Percentiles rank a stretch among this genome's conserved stretches.
Conservation (phyloP, 169 alveolate genomes). For the Plasmodium inui region DNA sequence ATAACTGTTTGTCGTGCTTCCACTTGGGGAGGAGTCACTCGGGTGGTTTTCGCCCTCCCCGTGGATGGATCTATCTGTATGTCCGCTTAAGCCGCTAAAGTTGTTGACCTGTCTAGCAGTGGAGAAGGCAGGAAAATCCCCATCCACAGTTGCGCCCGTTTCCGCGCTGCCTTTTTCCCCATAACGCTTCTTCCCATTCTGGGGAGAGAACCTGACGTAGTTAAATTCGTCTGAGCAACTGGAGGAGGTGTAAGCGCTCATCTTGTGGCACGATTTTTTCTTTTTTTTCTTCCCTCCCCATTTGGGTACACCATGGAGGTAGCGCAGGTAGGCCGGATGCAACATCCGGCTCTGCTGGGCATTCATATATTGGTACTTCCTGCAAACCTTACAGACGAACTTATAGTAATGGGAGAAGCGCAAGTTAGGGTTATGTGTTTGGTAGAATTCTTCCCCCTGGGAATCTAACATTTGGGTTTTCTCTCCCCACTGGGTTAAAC, state of each 20-base stretch:
- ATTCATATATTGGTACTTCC: constrained; percentile 9
- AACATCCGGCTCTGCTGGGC: background rate
- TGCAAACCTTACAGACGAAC: constrained; percentile 49
- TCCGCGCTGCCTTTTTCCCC: background rate
- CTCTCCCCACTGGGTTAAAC: background rate
- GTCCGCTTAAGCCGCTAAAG: background rate
- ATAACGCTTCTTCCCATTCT: background rate
- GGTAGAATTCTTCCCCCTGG: constrained; percentile 15
- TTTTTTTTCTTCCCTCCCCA: background rate
- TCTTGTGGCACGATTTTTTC: background rate
- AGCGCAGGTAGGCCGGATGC: constrained; percentile 6
- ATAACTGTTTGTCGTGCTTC: background rate
- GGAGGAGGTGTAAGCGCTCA: background rate
- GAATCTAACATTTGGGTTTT: background rate
- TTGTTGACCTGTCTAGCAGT: background rate
- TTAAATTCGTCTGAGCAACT: constrained; percentile 40
- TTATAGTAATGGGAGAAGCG: background rate
- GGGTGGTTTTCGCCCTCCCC: background rate
- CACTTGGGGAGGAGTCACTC: background rate
- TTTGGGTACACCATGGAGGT: background rate
- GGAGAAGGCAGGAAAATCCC: background rate
- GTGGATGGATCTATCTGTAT: background rate
- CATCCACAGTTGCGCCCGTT: background rate
- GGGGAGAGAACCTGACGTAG: background rate
- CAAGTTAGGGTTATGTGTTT: constrained; percentile 16